These are phyloP conservation scores for Phellinidium pouzarii DNA, from an alignment of 1,284 basidiomycete species.

Conservation along the genomic window DNA sequence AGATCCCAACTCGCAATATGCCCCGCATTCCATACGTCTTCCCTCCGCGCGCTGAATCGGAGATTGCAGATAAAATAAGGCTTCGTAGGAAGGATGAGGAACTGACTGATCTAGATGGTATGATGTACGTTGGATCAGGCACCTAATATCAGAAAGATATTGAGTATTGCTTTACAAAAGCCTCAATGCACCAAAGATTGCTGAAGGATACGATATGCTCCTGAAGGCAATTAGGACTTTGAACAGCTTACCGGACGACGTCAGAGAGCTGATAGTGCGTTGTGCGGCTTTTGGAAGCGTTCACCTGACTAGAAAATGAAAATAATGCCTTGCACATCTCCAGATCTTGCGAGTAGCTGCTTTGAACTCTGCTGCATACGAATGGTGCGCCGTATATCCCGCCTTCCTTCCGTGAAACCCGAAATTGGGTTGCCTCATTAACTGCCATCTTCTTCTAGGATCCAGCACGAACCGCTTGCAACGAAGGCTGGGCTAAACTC, in stretches of 20 bases:
- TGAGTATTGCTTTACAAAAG: not conserved
- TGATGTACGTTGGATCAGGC: slow-evolving; percentile 11
- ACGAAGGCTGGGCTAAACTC: slow-evolving; percentile 38
- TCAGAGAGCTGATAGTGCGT: slow-evolving; percentile 46
- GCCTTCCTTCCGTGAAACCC: not conserved
- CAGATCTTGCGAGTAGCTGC: slow-evolving; percentile 51
- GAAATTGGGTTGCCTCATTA: not conserved
- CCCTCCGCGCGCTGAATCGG: slow-evolving; percentile 16
- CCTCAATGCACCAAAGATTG: slow-evolving; percentile 42
- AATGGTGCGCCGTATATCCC: slow-evolving; percentile 30
- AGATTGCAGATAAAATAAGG: slow-evolving; percentile 19
- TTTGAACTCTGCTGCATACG: slow-evolving; percentile 43
- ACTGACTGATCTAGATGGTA: slow-evolving; percentile 19
- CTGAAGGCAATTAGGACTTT: slow-evolving; percentile 43
- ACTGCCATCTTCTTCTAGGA: slow-evolving; percentile 23
- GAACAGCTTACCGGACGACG: slow-evolving; percentile 39
- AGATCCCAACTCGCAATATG: not conserved
- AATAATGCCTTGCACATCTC: not conserved
- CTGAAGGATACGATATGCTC: slow-evolving; percentile 45
- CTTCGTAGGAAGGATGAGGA: slow-evolving; percentile 18
- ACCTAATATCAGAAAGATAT: not conserved
- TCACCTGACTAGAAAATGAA: slow-evolving; percentile 3
- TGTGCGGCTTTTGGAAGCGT: not conserved
- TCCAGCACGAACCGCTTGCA: slow-evolving; percentile 46
- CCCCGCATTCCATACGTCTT: slow-evolving; percentile 21